Evolutionary conservation across 495 filamentous ascomycete species (phyloP).

Genomic region (Filosporella fistucella): DNA sequence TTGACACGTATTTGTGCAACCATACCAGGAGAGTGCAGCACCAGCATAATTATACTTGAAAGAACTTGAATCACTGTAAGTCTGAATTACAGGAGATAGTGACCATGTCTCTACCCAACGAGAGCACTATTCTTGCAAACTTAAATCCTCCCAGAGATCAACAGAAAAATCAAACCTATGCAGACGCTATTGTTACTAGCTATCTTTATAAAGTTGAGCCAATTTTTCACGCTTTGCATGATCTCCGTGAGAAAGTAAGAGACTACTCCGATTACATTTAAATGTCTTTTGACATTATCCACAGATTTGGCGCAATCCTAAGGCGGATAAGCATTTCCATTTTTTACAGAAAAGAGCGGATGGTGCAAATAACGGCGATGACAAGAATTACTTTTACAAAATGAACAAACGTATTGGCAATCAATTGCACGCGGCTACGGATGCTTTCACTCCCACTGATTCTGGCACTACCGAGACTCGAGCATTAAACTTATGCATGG

Average conservation of each 20-base stretch:
- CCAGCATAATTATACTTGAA: no score
- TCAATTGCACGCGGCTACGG: not conserved
- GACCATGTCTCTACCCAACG: no score
- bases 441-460: not conserved
- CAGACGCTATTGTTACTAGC: not conserved
- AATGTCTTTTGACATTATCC: not conserved
- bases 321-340: not conserved
- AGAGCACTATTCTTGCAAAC: no score
- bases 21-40: no score
- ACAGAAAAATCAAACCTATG: no score
- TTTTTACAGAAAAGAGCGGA: not conserved
- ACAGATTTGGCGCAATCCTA: not conserved
- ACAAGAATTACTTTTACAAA: not conserved
- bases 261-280: not conserved
- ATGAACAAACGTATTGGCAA: not conserved
- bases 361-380: not conserved
- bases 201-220: not conserved
- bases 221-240: not conserved
- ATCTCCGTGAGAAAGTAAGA: not conserved
- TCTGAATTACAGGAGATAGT: no score
- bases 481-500: constrained; percentile 52
- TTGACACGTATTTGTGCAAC: no score
- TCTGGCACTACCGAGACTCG: not conserved
- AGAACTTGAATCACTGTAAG: no score
- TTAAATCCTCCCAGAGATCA: no score